A percentile compares a stretch with the other conserved stretches of the same genome.
Conservation (phyloP, 352 stramenopile species). For the Globisporangium viniferum region DNA sequence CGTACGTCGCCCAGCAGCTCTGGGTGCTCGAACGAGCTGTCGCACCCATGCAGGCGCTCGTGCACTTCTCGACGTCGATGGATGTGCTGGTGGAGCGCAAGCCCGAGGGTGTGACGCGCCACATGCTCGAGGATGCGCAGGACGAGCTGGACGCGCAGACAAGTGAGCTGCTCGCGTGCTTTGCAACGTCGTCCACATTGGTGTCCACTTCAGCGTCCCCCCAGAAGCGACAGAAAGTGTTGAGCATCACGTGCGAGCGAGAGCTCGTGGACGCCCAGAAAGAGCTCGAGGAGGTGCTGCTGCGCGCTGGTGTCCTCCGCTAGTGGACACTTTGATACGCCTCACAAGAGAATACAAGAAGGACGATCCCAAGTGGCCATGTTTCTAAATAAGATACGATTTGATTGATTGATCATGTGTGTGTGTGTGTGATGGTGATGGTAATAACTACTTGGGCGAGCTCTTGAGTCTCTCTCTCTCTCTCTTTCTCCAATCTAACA, state of each 20-base stretch:
- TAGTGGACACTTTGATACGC: not conserved
- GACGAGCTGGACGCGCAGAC: slow-evolving; percentile 32
- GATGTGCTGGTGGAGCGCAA: slow-evolving; percentile 44
- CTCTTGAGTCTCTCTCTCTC: not conserved
- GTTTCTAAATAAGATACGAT: not conserved
- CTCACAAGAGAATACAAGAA: not conserved
- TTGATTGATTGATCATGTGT: not conserved
- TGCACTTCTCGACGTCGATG: slow-evolving; percentile 41
- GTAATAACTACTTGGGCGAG: not conserved
- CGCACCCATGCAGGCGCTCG: slow-evolving; percentile 23
- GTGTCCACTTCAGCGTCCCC: not conserved
- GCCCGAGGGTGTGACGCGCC: slow-evolving; percentile 20
- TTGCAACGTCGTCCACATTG: not conserved
- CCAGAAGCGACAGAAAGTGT: slow-evolving; percentile 5
- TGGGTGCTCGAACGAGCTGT: slow-evolving; percentile 31
- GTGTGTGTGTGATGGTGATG: not conserved
- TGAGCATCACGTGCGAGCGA: slow-evolving; percentile 43
- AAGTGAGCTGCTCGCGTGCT: slow-evolving; percentile 27
- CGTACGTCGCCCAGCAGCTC: slow-evolving; percentile 49
- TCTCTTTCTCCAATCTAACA: not conserved
- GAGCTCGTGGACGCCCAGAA: slow-evolving; percentile 36
- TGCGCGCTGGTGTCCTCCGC: not conserved
- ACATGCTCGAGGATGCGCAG: slow-evolving; percentile 40
- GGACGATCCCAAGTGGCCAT: not conserved
- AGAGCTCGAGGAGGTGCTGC: slow-evolving; percentile 26